Percentiles rank a stretch among this genome's conserved stretches.
Conservation (phyloP, 305 asterid species). For the Fraxinus greggii region DNA sequence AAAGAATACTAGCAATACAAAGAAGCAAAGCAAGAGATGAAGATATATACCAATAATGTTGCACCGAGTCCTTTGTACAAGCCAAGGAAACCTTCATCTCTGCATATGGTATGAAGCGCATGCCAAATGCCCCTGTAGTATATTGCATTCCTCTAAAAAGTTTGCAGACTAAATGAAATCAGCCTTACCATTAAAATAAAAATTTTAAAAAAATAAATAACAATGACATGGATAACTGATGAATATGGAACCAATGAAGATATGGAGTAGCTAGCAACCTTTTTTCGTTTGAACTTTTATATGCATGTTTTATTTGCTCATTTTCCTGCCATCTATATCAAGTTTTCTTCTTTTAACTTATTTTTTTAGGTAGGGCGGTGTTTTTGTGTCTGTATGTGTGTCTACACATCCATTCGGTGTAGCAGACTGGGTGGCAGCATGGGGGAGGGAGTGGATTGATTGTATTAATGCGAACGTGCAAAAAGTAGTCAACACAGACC, state of each 20-base stretch:
- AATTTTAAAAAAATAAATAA: background rate
- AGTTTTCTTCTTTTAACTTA: background rate
- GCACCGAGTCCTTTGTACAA: constrained; percentile 76
- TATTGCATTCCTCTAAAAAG: constrained; percentile 47
- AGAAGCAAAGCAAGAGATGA: background rate
- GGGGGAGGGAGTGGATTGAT: background rate
- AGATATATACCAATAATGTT: constrained; percentile 54
- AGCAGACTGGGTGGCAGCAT: background rate
- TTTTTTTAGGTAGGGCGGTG: background rate
- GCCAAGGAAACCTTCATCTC: constrained; percentile 70
- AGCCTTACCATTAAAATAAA: background rate
- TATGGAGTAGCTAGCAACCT: background rate
- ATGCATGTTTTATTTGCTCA: background rate
- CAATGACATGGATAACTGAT: background rate
- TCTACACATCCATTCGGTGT: background rate
- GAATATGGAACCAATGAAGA: background rate
- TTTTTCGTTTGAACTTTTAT: background rate
- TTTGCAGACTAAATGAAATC: constrained; percentile 2
- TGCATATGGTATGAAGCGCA: constrained; percentile 61
- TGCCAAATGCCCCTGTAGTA: constrained; percentile 68
- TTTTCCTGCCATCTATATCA: background rate
- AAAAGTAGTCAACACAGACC: background rate
- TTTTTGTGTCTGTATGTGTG: background rate
- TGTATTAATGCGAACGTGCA: background rate
- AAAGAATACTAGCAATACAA: background rate